Percentiles rank a stretch among this genome's conserved stretches.
Conservation (phyloP, 495 filamentous ascomycete genomes). For the Chaetomium cochliodes region DNA sequence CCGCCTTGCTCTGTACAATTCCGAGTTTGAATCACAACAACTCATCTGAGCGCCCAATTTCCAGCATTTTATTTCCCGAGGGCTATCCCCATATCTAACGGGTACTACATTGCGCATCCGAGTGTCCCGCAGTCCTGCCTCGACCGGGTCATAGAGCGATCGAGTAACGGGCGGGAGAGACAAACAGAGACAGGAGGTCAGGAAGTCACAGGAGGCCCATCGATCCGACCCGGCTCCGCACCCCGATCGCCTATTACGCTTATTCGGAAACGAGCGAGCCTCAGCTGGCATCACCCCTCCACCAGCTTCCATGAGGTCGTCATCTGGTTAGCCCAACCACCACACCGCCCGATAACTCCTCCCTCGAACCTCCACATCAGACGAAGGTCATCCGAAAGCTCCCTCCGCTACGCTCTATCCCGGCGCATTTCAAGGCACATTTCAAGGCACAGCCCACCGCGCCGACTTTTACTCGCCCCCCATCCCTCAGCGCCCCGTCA, state of each 20-base stretch:
- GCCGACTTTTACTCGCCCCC: not conserved
- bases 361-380: slow-evolving; percentile 5
- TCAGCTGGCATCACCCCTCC: slow-evolving; percentile 16
- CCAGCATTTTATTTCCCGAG: slow-evolving; percentile 9
- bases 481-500: not conserved
- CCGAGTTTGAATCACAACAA: slow-evolving; percentile 13
- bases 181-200: not conserved
- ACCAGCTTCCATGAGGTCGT: slow-evolving; percentile 34
- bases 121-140: slow-evolving; percentile 6
- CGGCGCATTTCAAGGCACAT: slow-evolving; percentile 5
- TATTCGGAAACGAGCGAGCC: not conserved
- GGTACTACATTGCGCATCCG: not conserved
- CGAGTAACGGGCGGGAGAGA: slow-evolving; percentile 2
- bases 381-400: slow-evolving; percentile 13
- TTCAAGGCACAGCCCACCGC: not conserved
- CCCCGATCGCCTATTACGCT: slow-evolving; percentile 5
- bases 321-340: slow-evolving; percentile 31
- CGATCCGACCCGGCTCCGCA: slow-evolving; percentile 23
- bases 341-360: slow-evolving; percentile 19
- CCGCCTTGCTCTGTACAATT: slow-evolving; percentile 2
- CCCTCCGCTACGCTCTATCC: not conserved
- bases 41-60: not conserved
- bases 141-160: slow-evolving; percentile 1
- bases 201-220: slow-evolving; percentile 9
- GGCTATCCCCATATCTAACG: not conserved